phyloP scores from a whole-genome alignment of 768 basidiomycete species.

The Collybia sp. region DNA sequence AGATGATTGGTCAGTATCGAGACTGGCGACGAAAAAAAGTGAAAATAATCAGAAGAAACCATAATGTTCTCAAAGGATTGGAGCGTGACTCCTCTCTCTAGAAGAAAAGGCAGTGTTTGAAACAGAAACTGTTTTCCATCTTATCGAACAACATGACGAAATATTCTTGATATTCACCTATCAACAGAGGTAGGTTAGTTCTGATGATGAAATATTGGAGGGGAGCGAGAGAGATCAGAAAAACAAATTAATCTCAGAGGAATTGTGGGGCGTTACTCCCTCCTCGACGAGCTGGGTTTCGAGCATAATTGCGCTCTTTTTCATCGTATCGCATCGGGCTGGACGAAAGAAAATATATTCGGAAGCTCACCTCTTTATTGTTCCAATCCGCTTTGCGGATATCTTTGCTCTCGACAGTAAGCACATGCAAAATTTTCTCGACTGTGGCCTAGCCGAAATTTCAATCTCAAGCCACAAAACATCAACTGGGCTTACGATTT shows the following conservation, averaged over 20 bases:
- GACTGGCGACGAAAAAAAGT: slow-evolving; percentile 1
- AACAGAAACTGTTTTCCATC: not conserved
- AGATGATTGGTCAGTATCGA: slow-evolving; percentile 5
- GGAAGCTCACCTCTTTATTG: slow-evolving; percentile 81
- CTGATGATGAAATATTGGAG: too few relatives aligned
- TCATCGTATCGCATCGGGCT: slow-evolving; percentile 40
- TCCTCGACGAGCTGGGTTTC: slow-evolving; percentile 96
- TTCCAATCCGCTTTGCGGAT: slow-evolving; percentile 92
- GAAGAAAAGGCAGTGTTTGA: too few relatives aligned
- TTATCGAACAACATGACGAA: too few relatives aligned
- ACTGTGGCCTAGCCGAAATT: slow-evolving; percentile 56
- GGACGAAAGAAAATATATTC: slow-evolving; percentile 2
- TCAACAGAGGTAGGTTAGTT: too few relatives aligned
- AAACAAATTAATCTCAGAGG: slow-evolving; percentile 56
- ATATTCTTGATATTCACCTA: too few relatives aligned
- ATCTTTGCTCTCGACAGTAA: slow-evolving; percentile 82
- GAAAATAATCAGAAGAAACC: not conserved
- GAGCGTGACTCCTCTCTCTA: not conserved
- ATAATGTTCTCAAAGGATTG: not conserved
- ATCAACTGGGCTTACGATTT: slow-evolving; percentile 57
- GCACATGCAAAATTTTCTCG: slow-evolving; percentile 77
- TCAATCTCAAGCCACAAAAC: not conserved
- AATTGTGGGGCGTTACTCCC: slow-evolving; percentile 85
- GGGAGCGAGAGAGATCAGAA: slow-evolving; percentile 30
- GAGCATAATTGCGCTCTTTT: slow-evolving; percentile 73